A percentile compares a stretch with the other conserved stretches of the same genome.
phyloP scores from a whole-genome alignment of 2,329 filamentous ascomycete genomes.

The Cordyceps sp. region DNA sequence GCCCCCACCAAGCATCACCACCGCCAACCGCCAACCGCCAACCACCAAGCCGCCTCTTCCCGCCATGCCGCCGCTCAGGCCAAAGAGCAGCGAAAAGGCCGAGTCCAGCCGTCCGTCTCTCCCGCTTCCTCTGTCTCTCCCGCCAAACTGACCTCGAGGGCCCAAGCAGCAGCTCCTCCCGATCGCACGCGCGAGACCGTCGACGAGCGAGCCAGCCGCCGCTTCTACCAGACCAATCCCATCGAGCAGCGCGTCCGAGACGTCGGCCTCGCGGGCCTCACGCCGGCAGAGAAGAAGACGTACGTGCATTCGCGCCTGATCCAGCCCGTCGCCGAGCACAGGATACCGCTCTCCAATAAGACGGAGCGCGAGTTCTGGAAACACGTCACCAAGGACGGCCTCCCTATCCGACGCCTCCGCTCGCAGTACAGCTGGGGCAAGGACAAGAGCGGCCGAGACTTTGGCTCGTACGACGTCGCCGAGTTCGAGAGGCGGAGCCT shows the following conservation, averaged over 20 bases:
- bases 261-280: conserved; percentile 26
- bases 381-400: conserved; percentile 31
- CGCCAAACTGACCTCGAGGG: not conserved
- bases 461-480: conserved; percentile 28
- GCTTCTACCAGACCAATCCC: conserved; percentile 33
- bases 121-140: not conserved
- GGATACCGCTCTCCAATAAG: conserved; percentile 23
- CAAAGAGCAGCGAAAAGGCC: conserved; percentile 7
- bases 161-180: conserved; percentile 9
- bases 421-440: conserved; percentile 29
- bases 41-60: not conserved
- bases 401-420: conserved; percentile 28
- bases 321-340: conserved; percentile 19
- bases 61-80: conserved; percentile 9
- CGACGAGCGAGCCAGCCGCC: conserved; percentile 27
- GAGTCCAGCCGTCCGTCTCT: conserved; percentile 8
- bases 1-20: not conserved
- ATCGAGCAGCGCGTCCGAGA: conserved; percentile 26
- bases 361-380: conserved; percentile 42
- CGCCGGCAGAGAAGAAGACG: conserved; percentile 28
- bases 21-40: not conserved
- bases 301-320: conserved; percentile 31
- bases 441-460: conserved; percentile 30
- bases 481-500: conserved; percentile 26
- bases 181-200: conserved; percentile 28